phyloP scores from a whole-genome alignment of 768 basidiomycete genomes.

The Suillus cothurnatus region DNA sequence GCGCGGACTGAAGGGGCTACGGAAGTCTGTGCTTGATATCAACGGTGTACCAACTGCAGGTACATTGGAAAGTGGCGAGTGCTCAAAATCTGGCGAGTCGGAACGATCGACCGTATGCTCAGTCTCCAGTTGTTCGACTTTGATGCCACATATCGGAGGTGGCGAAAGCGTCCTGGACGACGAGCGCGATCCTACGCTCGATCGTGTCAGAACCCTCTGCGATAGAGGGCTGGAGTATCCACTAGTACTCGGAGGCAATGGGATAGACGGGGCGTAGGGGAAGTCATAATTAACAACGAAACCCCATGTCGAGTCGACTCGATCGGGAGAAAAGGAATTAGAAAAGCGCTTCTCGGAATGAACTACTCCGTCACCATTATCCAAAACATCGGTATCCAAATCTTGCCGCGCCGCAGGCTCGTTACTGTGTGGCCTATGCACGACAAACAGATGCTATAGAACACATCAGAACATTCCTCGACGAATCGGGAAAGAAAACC shows the following conservation, averaged over 20 bases:
- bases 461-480: constrained; percentile 4
- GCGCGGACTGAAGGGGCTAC: constrained; percentile 33
- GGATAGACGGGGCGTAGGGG: constrained; percentile 31
- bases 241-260: constrained; percentile 33
- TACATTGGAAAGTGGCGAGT: constrained; percentile 34
- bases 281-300: constrained; percentile 20
- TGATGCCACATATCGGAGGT: constrained; percentile 16
- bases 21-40: constrained; percentile 18
- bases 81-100: constrained; percentile 24
- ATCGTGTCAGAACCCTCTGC: constrained; percentile 19
- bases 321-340: constrained; percentile 15
- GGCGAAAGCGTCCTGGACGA: constrained; percentile 8
- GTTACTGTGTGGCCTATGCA: constrained; percentile 23
- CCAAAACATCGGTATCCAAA: constrained; percentile 2
- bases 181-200: constrained; percentile 13
- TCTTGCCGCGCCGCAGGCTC: background rate
- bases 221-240: constrained; percentile 34
- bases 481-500: constrained; percentile 10
- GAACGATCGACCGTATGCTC: constrained; percentile 28
- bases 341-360: constrained; percentile 2
- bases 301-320: constrained; percentile 26
- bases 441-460: constrained; percentile 29
- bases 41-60: constrained; percentile 33
- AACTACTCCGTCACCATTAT: background rate
- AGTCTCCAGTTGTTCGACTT: constrained; percentile 35